Conservation (phyloP, 495 filamentous ascomycete genomes). For the Penicillium malachiteum region DNA sequence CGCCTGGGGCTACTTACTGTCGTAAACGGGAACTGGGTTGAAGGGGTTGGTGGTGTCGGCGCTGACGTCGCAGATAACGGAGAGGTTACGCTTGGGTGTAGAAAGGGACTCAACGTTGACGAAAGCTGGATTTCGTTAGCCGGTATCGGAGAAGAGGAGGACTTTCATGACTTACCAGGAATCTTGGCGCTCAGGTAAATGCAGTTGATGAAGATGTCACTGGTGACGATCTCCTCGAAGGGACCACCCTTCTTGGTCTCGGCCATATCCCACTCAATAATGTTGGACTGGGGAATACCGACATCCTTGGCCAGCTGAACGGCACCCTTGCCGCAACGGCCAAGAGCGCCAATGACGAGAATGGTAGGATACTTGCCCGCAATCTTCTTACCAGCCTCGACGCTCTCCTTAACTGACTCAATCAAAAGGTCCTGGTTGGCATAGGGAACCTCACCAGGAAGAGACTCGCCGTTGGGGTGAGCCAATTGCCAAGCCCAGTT, state of each 20-base stretch:
- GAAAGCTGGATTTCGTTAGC: constrained; percentile 43
- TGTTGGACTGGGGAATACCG: constrained; percentile 69
- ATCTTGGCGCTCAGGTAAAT: constrained; percentile 77
- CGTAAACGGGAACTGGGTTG: constrained; percentile 84
- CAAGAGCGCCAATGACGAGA: constrained; percentile 66
- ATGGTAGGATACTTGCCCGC: constrained; percentile 51
- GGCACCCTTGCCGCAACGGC: constrained; percentile 84
- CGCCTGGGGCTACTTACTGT: constrained; percentile 19
- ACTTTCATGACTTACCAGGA: not conserved
- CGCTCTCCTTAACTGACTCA: constrained; percentile 62
- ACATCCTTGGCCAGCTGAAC: constrained; percentile 74
- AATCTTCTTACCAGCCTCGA: constrained; percentile 58
- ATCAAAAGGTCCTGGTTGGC: constrained; percentile 74
- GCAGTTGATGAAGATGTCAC: constrained; percentile 83
- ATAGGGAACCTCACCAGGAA: constrained; percentile 71
- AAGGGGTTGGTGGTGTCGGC: constrained; percentile 73
- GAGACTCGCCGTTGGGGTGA: constrained; percentile 58
- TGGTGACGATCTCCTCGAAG: constrained; percentile 75
- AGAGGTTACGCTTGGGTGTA: constrained; percentile 66
- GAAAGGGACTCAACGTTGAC: constrained; percentile 69
- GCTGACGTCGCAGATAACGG: constrained; percentile 86
- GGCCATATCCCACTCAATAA: constrained; percentile 89
- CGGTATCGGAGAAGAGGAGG: not conserved
- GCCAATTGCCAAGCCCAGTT: constrained; percentile 87
- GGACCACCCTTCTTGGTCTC: constrained; percentile 81